Evolutionary conservation across 345 rosid species (phyloP), one percentile per base, ranked within the genome.

Genomic region (Heritiera fomes): DNA sequence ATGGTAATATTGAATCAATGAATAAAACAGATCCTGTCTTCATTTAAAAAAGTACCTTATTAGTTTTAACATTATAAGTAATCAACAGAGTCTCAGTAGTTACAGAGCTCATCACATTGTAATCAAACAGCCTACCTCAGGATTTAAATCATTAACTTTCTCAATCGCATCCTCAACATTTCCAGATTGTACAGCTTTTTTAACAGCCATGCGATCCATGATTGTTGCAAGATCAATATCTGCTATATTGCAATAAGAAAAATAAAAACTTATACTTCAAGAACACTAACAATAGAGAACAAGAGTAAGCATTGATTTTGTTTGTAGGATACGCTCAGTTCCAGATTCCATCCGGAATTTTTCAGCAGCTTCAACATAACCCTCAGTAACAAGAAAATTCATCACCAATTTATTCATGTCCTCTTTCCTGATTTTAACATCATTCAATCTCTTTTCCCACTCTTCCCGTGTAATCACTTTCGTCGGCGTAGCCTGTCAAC

Each of bases 301-400:
- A 56, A 28, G 4, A 78, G n/a, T 32, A 41, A 30, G 23, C 12
- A 69, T 45, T 75, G 1, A 3, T 14, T 62, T 55, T 28, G 30
- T 46, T 77, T 2, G 17, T 79, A 81, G 91, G 98, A 94, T 97
- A 97, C 98, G 97, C 78, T 90, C 92, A 10, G 98, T 91, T 83
- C 98, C 99, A 77, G 98, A 97, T 76, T 97, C 99, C 81, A 80
- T 90, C 82, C 90, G 89, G 84, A 97, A 93, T 74, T 91, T 91
- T 83, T 91, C 98, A 17, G 98, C 98, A 65, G 92, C 99, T 71
- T 97, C 99, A 13, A 94, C 98, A 82, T 85, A 97, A 65, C 99
- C 99, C 84, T 97, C 99, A 8, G 97, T 94, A 56, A 97, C 98
- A 75, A 97, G 94, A 81, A 92, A 97, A 86, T 97, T 97, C 99